Base-by-base conservation (phyloP, 192 early-diverging fungal genomes). In the Coemansia sp. region DNA sequence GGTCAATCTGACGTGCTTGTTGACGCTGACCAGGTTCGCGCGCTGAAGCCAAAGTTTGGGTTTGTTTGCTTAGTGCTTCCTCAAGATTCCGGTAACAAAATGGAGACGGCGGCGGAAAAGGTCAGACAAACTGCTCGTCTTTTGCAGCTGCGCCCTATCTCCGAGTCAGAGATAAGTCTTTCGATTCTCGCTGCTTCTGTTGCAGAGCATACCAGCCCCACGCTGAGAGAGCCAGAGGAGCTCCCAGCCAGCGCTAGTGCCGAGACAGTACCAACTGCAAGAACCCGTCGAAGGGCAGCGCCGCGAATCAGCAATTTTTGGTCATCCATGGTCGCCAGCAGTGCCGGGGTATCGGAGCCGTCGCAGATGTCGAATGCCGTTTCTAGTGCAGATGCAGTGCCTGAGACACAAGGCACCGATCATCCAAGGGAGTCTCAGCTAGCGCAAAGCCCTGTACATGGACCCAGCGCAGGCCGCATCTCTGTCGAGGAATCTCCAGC, bases 81-180 rank as follows among this genome's bases (percentile, higher is more conserved):
- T 6, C 55, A 28, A 24, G 57, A 47, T 10, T 20, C 42, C 22
- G 16, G 42, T 34, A 46, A n/a, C 19, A 20, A 42, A 28, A 9
- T 22, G 4, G 57, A 45, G 7, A 34, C 8, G 8, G 30, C 30
- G 8, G 3, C 30, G 30, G 30, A 39, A 5, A 23, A 16, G 30
- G 42, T 58, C 9, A 5, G 11, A 4, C 24, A 25, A 2, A 30
- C 23, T 11, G 75, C 75, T 3, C 53, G 50, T 13, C 0, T 45
- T 9, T 36, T 70, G 7, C 23, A 52, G 9, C 24, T 62, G 14
- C 58, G 61, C 14, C 69, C 74, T 11, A 68, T 77, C 30, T 68
- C 74, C 1, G 74, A 71, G 32, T 77, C 74, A 2, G 74, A 77
- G 48, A 68, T 77, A 13, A 58, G 74, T 14, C 65, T 77, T 19